A percentile compares a stretch with the other conserved stretches of the same genome.
Conservation (phyloP, 108 stramenopile species). For the Nitzschia palea region DNA sequence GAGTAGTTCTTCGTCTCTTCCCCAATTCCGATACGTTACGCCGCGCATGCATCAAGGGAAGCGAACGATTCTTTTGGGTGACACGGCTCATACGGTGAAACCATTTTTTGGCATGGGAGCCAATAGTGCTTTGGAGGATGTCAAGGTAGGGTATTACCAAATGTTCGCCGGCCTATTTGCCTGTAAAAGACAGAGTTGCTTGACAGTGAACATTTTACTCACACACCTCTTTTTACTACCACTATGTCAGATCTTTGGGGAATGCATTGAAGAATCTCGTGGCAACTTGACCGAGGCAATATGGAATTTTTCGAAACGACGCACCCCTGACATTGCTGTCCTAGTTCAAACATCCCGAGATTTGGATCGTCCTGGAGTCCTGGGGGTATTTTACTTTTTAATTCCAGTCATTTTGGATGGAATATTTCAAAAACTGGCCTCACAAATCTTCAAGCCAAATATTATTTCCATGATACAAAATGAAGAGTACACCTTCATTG, state of each 20-base stretch:
- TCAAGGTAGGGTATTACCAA: constrained; percentile 30
- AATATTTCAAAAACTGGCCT: constrained; percentile 59
- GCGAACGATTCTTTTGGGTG: constrained; percentile 61
- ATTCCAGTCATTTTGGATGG: constrained; percentile 76
- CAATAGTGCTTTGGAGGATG: constrained; percentile 85
- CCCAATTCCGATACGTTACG: constrained; percentile 62
- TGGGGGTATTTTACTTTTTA: constrained; percentile 65
- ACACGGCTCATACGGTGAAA: constrained; percentile 79
- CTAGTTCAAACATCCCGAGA: constrained; percentile 67
- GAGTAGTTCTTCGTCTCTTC: constrained; percentile 49
- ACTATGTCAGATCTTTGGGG: constrained; percentile 6
- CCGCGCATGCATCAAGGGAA: constrained; percentile 56
- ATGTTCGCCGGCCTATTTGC: too few species aligned
- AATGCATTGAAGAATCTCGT: not conserved
- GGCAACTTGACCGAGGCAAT: constrained; percentile 34
- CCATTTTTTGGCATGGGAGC: constrained; percentile 87
- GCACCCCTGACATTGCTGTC: constrained; percentile 66
- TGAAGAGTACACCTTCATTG: constrained; percentile 36
- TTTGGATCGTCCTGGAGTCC: constrained; percentile 62
- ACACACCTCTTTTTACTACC: too few species aligned
- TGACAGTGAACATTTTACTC: too few species aligned
- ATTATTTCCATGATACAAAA: constrained; percentile 67
- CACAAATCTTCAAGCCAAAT: constrained; percentile 65
- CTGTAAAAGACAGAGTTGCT: too few species aligned
- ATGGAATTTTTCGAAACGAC: constrained; percentile 41